Percentiles rank a stretch among this genome's conserved stretches.
These are phyloP conservation scores for Backusella macrospora DNA, from an alignment of 192 early-diverging fungal genomes.

Conservation along the genomic window DNA sequence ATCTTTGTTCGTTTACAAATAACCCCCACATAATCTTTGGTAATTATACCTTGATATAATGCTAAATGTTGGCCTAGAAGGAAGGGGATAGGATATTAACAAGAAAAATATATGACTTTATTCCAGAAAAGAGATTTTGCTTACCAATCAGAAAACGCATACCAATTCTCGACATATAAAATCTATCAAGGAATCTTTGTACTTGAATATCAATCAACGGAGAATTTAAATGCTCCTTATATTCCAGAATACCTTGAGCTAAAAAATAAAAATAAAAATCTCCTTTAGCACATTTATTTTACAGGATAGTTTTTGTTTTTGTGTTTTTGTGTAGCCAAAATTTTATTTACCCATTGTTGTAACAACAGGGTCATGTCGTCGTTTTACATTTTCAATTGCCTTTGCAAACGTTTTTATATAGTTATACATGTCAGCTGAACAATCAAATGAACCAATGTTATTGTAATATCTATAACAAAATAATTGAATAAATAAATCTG, in stretches of 20 bases:
- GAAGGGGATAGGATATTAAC: not conserved
- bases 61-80: conserved; percentile 74
- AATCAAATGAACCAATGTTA: conserved; percentile 54
- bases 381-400: conserved; percentile 89
- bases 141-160: conserved; percentile 96
- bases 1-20: conserved; percentile 91
- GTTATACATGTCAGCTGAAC: conserved; percentile 68
- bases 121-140: conserved; percentile 20
- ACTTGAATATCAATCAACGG: conserved; percentile 68
- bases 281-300: not conserved
- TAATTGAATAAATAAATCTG: not conserved
- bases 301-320: not conserved
- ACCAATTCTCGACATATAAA: conserved; percentile 97
- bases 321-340: too few relatives aligned
- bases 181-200: conserved; percentile 91
- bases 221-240: conserved; percentile 66
- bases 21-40: conserved; percentile 86
- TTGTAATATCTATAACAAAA: conserved; percentile 56
- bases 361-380: conserved; percentile 90
- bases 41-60: conserved; percentile 61
- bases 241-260: conserved; percentile 92
- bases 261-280: not conserved
- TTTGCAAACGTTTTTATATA: conserved; percentile 88
- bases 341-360: conserved; percentile 60
- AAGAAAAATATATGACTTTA: not conserved